A percentile compares a stretch with the other conserved stretches of the same genome.
These are phyloP conservation scores for Tylopilus sp. DNA, from an alignment of 768 basidiomycete genomes.

Conservation along the genomic window DNA sequence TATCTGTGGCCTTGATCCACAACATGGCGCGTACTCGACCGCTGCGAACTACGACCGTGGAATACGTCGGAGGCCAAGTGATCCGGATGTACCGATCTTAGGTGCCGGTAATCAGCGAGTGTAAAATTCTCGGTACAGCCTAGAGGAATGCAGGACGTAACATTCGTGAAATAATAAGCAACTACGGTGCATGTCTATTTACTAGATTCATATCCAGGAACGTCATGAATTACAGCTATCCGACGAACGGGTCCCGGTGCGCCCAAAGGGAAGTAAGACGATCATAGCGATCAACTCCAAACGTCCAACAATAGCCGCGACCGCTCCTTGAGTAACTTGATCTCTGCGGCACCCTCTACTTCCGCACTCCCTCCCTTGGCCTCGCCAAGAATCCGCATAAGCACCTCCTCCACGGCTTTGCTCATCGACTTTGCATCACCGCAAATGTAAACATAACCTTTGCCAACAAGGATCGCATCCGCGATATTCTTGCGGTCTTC, in stretches of 20 bases:
- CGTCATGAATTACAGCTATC: conserved; percentile 9
- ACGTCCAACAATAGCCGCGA: conserved; percentile 85
- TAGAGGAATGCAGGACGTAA: neutral
- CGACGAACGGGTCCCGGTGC: neutral
- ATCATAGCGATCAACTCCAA: conserved; percentile 63
- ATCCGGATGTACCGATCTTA: too few species aligned
- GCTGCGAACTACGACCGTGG: neutral
- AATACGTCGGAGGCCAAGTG: neutral
- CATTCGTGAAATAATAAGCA: conserved; percentile 7
- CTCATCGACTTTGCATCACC: conserved; percentile 97
- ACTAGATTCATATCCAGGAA: conserved; percentile 13
- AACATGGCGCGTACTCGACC: conserved; percentile 16
- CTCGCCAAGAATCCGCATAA: conserved; percentile 82
- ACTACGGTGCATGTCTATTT: conserved; percentile 16
- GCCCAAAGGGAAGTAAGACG: neutral
- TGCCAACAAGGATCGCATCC: conserved; percentile 86
- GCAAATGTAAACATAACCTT: conserved; percentile 97
- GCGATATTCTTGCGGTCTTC: conserved; percentile 80
- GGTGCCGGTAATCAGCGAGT: too few species aligned
- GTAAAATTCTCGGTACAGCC: neutral
- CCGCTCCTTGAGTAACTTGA: conserved; percentile 94
- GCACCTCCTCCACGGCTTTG: conserved; percentile 88
- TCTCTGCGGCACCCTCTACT: conserved; percentile 85
- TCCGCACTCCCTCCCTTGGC: conserved; percentile 89
- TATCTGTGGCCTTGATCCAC: conserved; percentile 6